These are phyloP conservation scores for Graphilbum fragrans DNA, from an alignment of 2,329 filamentous ascomycete genomes.

Conservation along the genomic window DNA sequence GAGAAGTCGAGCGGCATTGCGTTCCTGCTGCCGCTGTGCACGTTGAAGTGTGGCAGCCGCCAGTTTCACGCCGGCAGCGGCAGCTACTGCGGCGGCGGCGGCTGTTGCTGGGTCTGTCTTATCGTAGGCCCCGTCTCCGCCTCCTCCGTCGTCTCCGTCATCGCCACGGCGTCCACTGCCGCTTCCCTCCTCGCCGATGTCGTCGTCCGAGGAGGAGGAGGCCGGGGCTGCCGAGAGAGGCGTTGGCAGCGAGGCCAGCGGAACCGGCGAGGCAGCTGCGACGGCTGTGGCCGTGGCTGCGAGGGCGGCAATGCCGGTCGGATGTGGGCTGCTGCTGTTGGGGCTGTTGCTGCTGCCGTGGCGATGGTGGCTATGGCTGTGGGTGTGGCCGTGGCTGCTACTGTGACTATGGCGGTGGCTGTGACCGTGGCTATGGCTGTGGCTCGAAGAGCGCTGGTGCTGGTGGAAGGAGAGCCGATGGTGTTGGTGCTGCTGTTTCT, in stretches of 20 bases:
- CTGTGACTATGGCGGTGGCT: not conserved
- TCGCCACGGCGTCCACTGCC: not conserved
- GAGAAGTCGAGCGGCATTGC: conserved; percentile 6
- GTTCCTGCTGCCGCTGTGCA: conserved; percentile 6
- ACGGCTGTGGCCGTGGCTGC: conserved; percentile 2
- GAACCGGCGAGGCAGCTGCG: conserved; percentile 3
- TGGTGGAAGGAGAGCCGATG: conserved; percentile 1
- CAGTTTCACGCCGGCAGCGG: conserved; percentile 6
- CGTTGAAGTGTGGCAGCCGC: conserved; percentile 8
- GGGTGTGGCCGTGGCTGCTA: not conserved
- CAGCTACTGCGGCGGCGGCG: too few species aligned
- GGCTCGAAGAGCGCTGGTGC: conserved; percentile 1
- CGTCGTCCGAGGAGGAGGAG: not conserved
- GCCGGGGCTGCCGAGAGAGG: not conserved
- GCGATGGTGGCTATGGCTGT: not conserved
- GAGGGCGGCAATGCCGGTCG: conserved; percentile 7
- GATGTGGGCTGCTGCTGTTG: not conserved
- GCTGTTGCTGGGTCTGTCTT: too few species aligned
- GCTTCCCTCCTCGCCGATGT: not conserved
- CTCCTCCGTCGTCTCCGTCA: not conserved
- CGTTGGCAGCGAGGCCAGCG: not conserved
- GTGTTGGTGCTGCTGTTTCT: not conserved
- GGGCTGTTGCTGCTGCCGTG: conserved; percentile 1
- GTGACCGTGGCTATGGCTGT: not conserved
- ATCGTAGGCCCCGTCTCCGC: too few species aligned